phyloP scores from a whole-genome alignment of 495 filamentous ascomycete genomes.

The Usnea hakonensis region DNA sequence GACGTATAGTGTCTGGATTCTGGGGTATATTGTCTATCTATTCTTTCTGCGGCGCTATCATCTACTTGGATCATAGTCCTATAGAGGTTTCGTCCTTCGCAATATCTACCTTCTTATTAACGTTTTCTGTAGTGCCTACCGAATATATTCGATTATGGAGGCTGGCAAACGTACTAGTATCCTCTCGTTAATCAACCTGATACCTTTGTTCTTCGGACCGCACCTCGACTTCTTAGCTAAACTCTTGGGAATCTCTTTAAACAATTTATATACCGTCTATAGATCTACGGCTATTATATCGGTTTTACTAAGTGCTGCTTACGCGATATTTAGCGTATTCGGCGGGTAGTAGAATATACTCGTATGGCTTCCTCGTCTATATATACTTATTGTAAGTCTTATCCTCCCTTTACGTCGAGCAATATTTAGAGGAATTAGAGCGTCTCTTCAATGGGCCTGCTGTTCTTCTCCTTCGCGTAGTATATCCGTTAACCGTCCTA shows the following conservation, averaged over 20 bases:
- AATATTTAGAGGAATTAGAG: no score
- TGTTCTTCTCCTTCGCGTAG: no score
- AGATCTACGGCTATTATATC: neutral
- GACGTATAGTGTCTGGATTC: no score
- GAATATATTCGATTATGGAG: neutral
- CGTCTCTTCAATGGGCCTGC: no score
- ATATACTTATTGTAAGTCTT: no score
- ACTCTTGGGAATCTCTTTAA: conserved; percentile 23
- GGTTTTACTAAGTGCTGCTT: neutral
- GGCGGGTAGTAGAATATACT: neutral
- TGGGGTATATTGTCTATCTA: no score
- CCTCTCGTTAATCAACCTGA: conserved; percentile 6
- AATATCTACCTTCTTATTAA: neutral
- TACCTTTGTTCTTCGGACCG: conserved; percentile 15
- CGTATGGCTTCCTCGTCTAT: neutral
- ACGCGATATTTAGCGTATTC: neutral
- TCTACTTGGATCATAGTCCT: neutral
- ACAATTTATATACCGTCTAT: neutral
- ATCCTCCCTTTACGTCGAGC: no score
- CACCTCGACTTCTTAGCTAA: conserved; percentile 27
- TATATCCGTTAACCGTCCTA: no score
- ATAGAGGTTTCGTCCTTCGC: neutral
- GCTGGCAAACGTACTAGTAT: neutral
- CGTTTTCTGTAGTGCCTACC: conserved; percentile 1
- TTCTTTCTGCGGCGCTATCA: no score